Base-by-base conservation (phyloP, 805 yeast genomes). In the Sugiyamaella marilandica region DNA sequence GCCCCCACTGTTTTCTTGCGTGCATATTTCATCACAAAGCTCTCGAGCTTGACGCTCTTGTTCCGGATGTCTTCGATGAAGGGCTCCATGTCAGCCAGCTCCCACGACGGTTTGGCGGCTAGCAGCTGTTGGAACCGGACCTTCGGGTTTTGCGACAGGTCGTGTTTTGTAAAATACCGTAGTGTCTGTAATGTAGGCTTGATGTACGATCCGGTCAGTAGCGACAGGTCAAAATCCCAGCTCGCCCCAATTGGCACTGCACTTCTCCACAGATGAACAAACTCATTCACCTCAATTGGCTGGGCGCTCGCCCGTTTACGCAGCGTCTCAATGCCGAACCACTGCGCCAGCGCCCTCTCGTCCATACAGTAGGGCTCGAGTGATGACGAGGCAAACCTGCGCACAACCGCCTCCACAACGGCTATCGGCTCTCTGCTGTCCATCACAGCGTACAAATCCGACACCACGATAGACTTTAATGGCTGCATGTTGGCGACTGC, bases 321-420 rank as follows among this genome's bases (percentile, higher is more conserved):
- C 19, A 87, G 69, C 0, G 82, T 70, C 49, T 75, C 71, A 1
- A 78, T 62, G 0, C 95, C 95, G 59, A 80, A 81, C 86, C 89
- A 87, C 46, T 62, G 63, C 1, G 83, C 74, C 2, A 85, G 74
- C 35, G 63, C 64, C 2, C 56, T 59, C 47, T 70, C 68, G 55
- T 83, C 74, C 10, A 87, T 58, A 18, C 59, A 55, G 59, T 70
- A 75, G 47, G 36, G 52, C 50, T 41, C 57, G 24, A 54, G 59
- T 0, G 52, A 54, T 0, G 57, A 59, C 1, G 55, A 59, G 5
- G 74, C 64, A 63, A 83, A 85, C 60, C 74, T 77, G 44, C 71
- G 65, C 45, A 83, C 57, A 0, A 84, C 74, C 0, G 88, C 77
- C 29, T 61, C 66, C 0, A 81, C 67, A n/a, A 82, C 75, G 2